A percentile compares a stretch with the other conserved stretches of the same genome.
Evolutionary conservation across 108 stramenopile species (phyloP).

Genomic region (Bacterosira constricta): DNA sequence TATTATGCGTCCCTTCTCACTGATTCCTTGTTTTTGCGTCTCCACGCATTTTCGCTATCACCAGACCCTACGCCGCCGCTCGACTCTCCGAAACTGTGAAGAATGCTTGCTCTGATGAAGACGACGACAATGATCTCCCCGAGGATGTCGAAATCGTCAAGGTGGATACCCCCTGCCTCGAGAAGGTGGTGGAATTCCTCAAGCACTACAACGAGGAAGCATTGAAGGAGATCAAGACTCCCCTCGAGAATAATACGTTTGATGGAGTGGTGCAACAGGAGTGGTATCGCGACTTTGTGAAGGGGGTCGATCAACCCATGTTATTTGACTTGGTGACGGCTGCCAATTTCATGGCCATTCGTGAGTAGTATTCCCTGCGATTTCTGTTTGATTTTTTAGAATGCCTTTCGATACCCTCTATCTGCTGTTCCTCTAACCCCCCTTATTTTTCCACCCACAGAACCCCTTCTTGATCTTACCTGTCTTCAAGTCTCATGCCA

Average conservation of each 20-base stretch:
- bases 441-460: conserved; percentile 3
- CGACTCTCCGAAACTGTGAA: conserved; percentile 41
- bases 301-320: conserved; percentile 63
- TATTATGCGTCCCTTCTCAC: too few species aligned
- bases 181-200: conserved; percentile 79
- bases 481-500: conserved; percentile 76
- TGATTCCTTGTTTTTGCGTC: neutral
- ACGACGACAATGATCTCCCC: conserved; percentile 23
- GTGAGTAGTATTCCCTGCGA: conserved; percentile 15
- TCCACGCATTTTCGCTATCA: neutral
- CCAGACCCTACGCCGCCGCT: conserved; percentile 32
- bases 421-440: neutral
- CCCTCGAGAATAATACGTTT: conserved; percentile 69
- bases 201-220: conserved; percentile 69
- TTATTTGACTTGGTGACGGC: conserved; percentile 80
- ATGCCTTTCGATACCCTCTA: neutral
- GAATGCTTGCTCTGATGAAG: conserved; percentile 36
- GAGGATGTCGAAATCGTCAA: conserved; percentile 56
- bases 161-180: conserved; percentile 55
- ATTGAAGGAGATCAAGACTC: conserved; percentile 74
- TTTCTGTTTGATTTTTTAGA: neutral
- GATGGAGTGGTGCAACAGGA: conserved; percentile 73
- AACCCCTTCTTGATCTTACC: conserved; percentile 78
- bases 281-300: conserved; percentile 75
- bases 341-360: conserved; percentile 83